Base-by-base conservation (phyloP, 805 yeast species). In the Kuraishia molischiana region DNA sequence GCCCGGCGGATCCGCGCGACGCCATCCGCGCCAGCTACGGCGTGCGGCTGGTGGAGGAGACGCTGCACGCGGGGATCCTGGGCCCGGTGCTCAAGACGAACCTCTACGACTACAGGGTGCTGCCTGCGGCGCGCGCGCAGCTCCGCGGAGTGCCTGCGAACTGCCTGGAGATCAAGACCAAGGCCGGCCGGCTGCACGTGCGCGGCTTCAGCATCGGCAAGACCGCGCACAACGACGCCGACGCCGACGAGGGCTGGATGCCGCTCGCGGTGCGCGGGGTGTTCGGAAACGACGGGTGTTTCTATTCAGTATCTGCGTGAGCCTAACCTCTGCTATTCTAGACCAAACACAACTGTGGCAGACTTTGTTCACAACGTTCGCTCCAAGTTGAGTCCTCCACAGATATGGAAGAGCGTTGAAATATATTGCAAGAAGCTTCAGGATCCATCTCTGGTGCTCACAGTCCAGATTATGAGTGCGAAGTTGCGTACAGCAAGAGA, bases 381-480 rank as follows among this genome's bases (percentile, higher is more conserved):
- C 46, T 73, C 79, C 35, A 94, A 89, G 46, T 63, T 92, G 38
- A 79, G 84, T 1, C 74, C 89, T 2, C 77, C 74, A 30, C 96
- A 86, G 52, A 81, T 92, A 8, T 80, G 95, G 79, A 77, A 81
- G 40, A 85, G 96, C 0, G 90, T 92, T 3, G 73, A 69, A 32
- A 81, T 85, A 40, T 92, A 86, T 52, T 81, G 95, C 50, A 72
- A 71, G 21, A 78, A 86, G 47, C 62, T 92, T 44, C 81, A 82
- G 47, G 97, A 92, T 53, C 77, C 75, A 44, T 65, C 89, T 0
- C 61, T 92, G 44, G 92, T 95, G 1, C 69, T 85, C 42, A 84
- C 95, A 5, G 95, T 89, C 29, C 97, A 92, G 56, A 84, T 89
- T 6, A 87, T 92, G 97, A 84, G 96, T 60, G 95, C 97, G 2